Percentiles rank a stretch among this genome's conserved stretches.
Evolutionary conservation across 768 basidiomycete genomes (phyloP).

Genomic region (Suillus bovinus): DNA sequence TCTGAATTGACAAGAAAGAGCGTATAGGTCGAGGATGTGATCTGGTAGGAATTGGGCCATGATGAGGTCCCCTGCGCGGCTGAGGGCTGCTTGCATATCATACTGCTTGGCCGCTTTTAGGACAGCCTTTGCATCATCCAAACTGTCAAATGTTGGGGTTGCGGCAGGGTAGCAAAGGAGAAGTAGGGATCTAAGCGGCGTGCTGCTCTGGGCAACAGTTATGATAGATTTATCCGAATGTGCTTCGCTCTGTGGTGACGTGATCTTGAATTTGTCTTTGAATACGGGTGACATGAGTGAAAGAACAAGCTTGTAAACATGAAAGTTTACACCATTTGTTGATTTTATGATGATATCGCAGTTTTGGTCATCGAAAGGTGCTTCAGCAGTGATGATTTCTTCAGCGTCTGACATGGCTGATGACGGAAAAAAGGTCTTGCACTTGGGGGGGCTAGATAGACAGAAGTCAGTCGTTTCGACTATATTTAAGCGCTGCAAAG

Average conservation of each 20-base stretch:
- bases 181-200: constrained; percentile 37
- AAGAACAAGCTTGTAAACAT: constrained; percentile 37
- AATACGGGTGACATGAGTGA: constrained; percentile 38
- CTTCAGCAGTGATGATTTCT: constrained; percentile 5
- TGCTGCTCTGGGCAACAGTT: constrained; percentile 40
- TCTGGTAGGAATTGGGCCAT: constrained; percentile 11
- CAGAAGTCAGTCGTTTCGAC: too few species aligned
- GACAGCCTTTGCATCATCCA: constrained; percentile 17
- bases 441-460: neutral
- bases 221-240: constrained; percentile 31
- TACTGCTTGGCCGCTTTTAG: constrained; percentile 24
- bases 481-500: neutral
- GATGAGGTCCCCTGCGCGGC: constrained; percentile 16
- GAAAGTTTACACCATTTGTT: constrained; percentile 35
- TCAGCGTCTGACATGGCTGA: neutral
- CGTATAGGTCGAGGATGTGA: constrained; percentile 29
- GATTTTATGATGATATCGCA: constrained; percentile 39
- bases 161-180: constrained; percentile 40
- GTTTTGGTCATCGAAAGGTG: constrained; percentile 31
- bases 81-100: constrained; percentile 24
- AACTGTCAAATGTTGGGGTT: constrained; percentile 4
- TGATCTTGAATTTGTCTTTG: constrained; percentile 26
- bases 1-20: constrained; percentile 25
- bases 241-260: constrained; percentile 14
- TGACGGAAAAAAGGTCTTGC: neutral